Base-by-base conservation (phyloP, 495 filamentous ascomycete species). In the Rostrohypoxylon terebratum region DNA sequence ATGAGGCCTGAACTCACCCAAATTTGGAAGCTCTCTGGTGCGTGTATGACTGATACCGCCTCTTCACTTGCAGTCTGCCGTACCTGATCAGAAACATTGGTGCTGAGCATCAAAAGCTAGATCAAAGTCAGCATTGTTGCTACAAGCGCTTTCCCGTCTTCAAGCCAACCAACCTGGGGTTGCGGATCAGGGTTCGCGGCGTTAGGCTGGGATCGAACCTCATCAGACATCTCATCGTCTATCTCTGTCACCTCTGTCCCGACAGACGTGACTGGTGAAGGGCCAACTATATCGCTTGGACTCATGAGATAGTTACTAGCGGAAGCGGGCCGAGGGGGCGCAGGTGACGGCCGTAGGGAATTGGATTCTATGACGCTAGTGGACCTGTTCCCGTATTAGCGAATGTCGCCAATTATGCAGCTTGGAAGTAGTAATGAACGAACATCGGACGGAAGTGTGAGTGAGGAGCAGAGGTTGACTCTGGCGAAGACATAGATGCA, bases 41-140 rank as follows among this genome's bases (percentile, higher is more conserved):
- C 93, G 82, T 96, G 93, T 73, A 97, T 97, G 54, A 96, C 94
- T 2, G 94, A 97, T 64, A 90, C 85, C 21, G 92, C 87, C 59
- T 95, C 93, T 63, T 94, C 90, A 67, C 89, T 87, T 40, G 85
- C 82, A 21, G 85, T 83, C 63, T 83, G 81, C 73, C 84, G 85
- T 64, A 84, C 76, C 21, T 85, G 79, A 31, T 87, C 85, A 60
- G 84, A 78, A 11, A 89, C 79, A 62, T 87, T 86, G n/a, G 88
- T 86, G 63, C 84, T 90, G 33, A 89, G 83, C 77, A 90, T 89
- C 84, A 91, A 78, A 38, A 85, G 75, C 80, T 84, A 73, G 57
- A 33, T 62, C 48, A 14, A 40, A 8, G 75, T 80, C 54, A 79
- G 76, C 60, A 69, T 67, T 64, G 45, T 53, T 50, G 68, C 65